Conservation (phyloP, 2,329 filamentous ascomycete species). For the Sarocladium brachiariae region DNA sequence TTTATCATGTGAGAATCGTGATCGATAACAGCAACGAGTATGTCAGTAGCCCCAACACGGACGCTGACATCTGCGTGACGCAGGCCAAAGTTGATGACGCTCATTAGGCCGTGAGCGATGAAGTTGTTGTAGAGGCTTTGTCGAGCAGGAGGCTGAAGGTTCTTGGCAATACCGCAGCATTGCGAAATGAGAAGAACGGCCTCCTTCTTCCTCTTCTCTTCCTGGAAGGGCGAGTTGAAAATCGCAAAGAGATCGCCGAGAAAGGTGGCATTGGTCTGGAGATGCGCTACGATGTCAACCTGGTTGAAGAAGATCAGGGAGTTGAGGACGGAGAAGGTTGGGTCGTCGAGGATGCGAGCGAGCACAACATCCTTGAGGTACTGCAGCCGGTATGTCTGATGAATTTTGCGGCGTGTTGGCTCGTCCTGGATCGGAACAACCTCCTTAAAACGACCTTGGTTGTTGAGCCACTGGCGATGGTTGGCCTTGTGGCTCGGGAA, state of each 20-base stretch:
- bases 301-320: constrained; percentile 99
- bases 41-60: constrained; percentile 86
- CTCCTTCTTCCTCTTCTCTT: constrained; percentile 76
- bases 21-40: constrained; percentile 88
- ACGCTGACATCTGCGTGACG: constrained; percentile 78
- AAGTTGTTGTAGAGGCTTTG: constrained; percentile 85
- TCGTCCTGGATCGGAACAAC: constrained; percentile 87
- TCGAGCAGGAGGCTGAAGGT: constrained; percentile 75
- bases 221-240: constrained; percentile 60
- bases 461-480: constrained; percentile 85
- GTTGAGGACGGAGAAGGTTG: constrained; percentile 95
- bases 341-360: constrained; percentile 91
- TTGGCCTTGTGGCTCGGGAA: constrained; percentile 97
- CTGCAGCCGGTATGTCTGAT: constrained; percentile 90
- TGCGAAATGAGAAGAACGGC: constrained; percentile 95
- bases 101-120: constrained; percentile 76
- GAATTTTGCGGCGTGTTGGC: constrained; percentile 79
- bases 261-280: constrained; percentile 75
- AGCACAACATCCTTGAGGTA: constrained; percentile 98
- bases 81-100: constrained; percentile 86
- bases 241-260: constrained; percentile 82
- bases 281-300: constrained; percentile 91
- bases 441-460: constrained; percentile 88
- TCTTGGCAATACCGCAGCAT: constrained; percentile 91
- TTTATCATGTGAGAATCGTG: constrained; percentile 94